A percentile compares a stretch with the other conserved stretches of the same genome.
These are phyloP conservation scores for Ogataea pini DNA, from an alignment of 805 yeast genomes.

Conservation along the genomic window DNA sequence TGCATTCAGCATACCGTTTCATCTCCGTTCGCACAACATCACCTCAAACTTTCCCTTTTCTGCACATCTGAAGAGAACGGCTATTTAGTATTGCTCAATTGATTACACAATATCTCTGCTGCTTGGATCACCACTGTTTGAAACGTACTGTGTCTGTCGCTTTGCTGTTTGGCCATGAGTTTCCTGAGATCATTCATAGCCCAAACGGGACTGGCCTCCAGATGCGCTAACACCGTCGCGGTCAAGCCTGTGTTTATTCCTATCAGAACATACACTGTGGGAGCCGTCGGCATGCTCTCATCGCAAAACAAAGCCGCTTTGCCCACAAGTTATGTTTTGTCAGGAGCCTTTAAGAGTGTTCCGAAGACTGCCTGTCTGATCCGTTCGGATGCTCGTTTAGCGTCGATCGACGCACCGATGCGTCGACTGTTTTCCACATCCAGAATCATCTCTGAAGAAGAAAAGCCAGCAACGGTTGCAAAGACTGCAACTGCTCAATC, in stretches of 20 bases:
- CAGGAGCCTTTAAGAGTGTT: not conserved
- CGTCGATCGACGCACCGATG: conserved; percentile 7
- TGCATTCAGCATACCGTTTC: not conserved
- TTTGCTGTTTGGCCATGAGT: conserved; percentile 5
- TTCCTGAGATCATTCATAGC: conserved; percentile 2
- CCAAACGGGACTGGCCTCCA: not conserved
- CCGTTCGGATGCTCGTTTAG: not conserved
- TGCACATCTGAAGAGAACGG: too few species aligned
- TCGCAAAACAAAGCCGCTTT: not conserved
- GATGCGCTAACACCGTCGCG: conserved; percentile 1
- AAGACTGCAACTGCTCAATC: not conserved
- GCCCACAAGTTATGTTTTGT: not conserved
- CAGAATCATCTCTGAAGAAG: not conserved
- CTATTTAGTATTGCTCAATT: not conserved
- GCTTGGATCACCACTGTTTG: not conserved
- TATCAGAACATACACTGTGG: not conserved
- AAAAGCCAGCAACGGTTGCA: not conserved
- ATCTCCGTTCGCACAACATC: not conserved
- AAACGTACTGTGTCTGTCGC: not conserved
- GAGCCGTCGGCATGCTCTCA: not conserved
- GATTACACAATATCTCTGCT: not conserved
- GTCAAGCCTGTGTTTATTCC: not conserved
- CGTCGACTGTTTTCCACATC: conserved; percentile 1
- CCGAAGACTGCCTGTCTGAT: not conserved
- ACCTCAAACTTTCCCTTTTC: not conserved